A percentile compares a stretch with the other conserved stretches of the same genome.
These are phyloP conservation scores for Houttuynia cordata DNA, from an alignment of 164 flowering plant genomes.

Conservation along the genomic window DNA sequence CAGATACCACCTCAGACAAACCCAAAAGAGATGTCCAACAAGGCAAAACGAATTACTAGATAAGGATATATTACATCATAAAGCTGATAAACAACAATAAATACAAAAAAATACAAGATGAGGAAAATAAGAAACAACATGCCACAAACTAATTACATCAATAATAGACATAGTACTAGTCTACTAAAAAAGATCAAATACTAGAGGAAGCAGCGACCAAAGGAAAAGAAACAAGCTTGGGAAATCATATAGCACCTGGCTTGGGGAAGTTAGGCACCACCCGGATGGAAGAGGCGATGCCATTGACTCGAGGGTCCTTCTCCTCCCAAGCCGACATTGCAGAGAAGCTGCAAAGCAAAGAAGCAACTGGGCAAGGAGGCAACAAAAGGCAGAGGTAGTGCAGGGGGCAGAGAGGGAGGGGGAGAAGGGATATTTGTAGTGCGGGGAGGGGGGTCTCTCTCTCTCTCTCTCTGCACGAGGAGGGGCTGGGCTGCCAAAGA, in stretches of 20 bases:
- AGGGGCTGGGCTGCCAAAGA: background rate
- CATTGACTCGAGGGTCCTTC: constrained; percentile 60
- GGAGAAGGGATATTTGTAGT: background rate
- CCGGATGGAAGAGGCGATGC: constrained; percentile 59
- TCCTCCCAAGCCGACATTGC: constrained; percentile 54
- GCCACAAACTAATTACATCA: too few relatives aligned
- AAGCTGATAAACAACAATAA: background rate
- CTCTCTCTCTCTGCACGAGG: constrained; percentile 3
- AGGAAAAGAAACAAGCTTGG: background rate
- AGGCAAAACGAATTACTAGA: too few relatives aligned
- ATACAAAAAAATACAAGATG: background rate
- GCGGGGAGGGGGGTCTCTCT: background rate
- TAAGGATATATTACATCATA: too few relatives aligned
- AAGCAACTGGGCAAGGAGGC: background rate
- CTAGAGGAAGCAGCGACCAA: background rate
- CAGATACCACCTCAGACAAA: background rate
- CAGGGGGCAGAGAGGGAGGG: background rate
- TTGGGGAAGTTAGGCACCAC: constrained; percentile 87
- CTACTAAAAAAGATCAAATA: too few relatives aligned
- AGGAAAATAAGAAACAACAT: too few relatives aligned
- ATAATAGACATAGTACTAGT: too few relatives aligned
- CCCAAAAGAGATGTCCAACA: background rate
- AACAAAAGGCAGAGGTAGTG: background rate
- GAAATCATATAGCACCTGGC: constrained; percentile 31
- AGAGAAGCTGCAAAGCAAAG: constrained; percentile 3